These are phyloP conservation scores for Lachancea sp. DNA, from an alignment of 805 yeast species.

Conservation along the genomic window DNA sequence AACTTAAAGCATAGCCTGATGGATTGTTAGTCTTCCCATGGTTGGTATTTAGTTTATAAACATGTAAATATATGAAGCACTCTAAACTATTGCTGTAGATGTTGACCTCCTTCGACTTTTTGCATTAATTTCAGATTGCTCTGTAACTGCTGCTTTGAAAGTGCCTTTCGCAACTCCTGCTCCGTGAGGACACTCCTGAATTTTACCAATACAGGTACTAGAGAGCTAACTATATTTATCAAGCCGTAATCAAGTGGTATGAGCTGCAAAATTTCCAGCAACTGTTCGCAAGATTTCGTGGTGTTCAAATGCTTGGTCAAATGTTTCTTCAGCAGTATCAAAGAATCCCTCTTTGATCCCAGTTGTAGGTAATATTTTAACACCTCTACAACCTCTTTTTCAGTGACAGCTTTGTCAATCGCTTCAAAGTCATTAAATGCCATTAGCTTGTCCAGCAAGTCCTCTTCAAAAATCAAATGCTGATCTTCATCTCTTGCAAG, in stretches of 20 bases:
- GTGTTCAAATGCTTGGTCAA: slow-evolving; percentile 17
- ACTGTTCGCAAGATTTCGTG: slow-evolving; percentile 8
- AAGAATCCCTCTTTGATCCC: slow-evolving; percentile 8
- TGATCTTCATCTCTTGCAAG: slow-evolving; percentile 9
- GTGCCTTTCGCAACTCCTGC: slow-evolving; percentile 18
- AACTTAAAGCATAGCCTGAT: slow-evolving; percentile 13
- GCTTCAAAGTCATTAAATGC: slow-evolving; percentile 24
- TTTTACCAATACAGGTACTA: slow-evolving; percentile 14
- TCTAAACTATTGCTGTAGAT: neutral
- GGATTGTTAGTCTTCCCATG: neutral
- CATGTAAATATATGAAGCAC: slow-evolving; percentile 3
- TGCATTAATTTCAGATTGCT: neutral
- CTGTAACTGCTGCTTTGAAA: slow-evolving; percentile 14
- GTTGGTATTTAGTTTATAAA: neutral
- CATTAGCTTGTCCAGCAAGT: slow-evolving; percentile 16
- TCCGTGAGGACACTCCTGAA: slow-evolving; percentile 9
- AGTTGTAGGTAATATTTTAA: slow-evolving; percentile 17
- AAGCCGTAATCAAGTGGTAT: slow-evolving; percentile 20
- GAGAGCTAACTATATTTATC: slow-evolving; percentile 11
- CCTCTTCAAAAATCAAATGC: slow-evolving; percentile 6
- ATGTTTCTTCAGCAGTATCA: slow-evolving; percentile 13
- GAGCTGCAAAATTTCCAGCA: slow-evolving; percentile 12
- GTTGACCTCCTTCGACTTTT: too few relatives aligned
- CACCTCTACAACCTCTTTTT: slow-evolving; percentile 15
- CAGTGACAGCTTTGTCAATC: slow-evolving; percentile 15